A percentile compares a stretch with the other conserved stretches of the same genome.
phyloP scores from a whole-genome alignment of 2,329 filamentous ascomycete genomes.

The Zymoseptoria brevis region DNA sequence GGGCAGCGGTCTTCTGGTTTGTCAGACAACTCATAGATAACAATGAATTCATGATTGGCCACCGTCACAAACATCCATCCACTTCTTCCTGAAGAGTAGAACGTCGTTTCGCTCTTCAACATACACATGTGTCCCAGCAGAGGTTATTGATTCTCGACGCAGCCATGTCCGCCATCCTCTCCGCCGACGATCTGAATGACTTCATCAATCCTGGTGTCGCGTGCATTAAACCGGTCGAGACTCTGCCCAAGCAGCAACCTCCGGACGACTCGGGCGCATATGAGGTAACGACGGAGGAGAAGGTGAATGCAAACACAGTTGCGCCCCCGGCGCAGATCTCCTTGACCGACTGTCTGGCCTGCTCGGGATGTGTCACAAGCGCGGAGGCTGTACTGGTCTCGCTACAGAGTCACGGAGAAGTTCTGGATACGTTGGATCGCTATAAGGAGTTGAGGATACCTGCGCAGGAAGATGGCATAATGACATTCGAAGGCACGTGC shows the following conservation, averaged over 20 bases:
- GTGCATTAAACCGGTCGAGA: conserved; percentile 96
- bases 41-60: not conserved
- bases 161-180: conserved; percentile 91
- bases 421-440: conserved; percentile 71
- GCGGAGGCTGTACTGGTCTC: conserved; percentile 96
- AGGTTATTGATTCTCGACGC: conserved; percentile 9
- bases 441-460: conserved; percentile 25
- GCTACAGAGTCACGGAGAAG: conserved; percentile 86
- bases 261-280: conserved; percentile 45
- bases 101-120: not conserved
- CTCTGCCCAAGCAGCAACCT: conserved; percentile 60
- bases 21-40: not conserved
- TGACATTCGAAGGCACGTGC: conserved; percentile 7
- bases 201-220: conserved; percentile 97
- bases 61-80: not conserved
- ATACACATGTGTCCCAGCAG: conserved; percentile 24
- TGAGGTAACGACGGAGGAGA: conserved; percentile 91
- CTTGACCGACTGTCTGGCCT: conserved; percentile 92
- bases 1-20: not conserved
- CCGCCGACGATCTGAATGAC: conserved; percentile 93
- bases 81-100: not conserved
- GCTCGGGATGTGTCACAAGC: conserved; percentile 94
- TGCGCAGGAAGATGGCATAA: conserved; percentile 5
- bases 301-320: conserved; percentile 45
- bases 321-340: conserved; percentile 80